Evolutionary conservation across 257 asterid genomes (phyloP), one percentile per base, ranked within the genome.

Genomic region (Cinchona pubescens): DNA sequence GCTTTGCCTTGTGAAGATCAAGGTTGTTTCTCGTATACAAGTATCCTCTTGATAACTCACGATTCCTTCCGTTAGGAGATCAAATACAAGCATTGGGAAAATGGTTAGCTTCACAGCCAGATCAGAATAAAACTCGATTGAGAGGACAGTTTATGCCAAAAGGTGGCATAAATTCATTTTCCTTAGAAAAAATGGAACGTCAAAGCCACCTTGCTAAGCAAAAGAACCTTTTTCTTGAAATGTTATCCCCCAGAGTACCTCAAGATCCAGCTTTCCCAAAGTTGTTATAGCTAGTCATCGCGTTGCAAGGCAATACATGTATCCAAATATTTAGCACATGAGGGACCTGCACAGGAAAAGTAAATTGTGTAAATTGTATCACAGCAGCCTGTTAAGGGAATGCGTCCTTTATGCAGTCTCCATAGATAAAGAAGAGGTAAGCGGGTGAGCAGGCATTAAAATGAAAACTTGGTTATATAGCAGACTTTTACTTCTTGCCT

Each of bases 301-400:
- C 45, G 3, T 45, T 32, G 60, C 68, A 63, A 69, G 18, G 60
- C 37, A 58, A 21, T 18, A 14, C 30, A 46, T 37, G 67, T 27
- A 10, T 21, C 30, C 55, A 75, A 21, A 38, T 29, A 65, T 55
- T 60, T 61, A 55, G 63, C 69, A 29, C 49, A 27, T 40, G 25
- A 67, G 38, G 73, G 76, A 40, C 76, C 81, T 72, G 79, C 73
- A 81, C 49, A 32, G 45, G 21, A 61, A 51, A 48, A 25, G 6
- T 18, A 34, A 11, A 45, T 29, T 16, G 27, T 8, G 46, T 80
- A 69, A 76, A n/a, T n/a, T n/a, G n/a, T n/a, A n/a, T n/a, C n/a
- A n/a, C 12, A 67, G 67, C 34, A 59, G 73, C 69, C 46, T 35
- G 42, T 69, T 37, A 13, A 19, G 45, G 32, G n/a, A 27, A n/a